Conservation (phyloP, 495 filamentous ascomycete genomes). For the Aspergillus nanangensis region DNA sequence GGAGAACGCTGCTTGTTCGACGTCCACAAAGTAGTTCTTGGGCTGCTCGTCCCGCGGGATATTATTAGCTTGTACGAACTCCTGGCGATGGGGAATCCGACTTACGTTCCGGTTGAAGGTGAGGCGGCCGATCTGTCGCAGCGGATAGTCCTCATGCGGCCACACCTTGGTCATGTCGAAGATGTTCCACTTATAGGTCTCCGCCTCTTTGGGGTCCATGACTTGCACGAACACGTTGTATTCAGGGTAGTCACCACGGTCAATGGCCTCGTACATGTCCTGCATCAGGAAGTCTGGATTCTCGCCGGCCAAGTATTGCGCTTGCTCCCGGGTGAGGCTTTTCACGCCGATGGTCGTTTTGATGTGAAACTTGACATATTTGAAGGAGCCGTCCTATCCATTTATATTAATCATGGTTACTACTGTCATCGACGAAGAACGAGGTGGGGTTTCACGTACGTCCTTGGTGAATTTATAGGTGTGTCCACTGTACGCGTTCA, state of each 20-base stretch:
- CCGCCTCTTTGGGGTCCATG: conserved; percentile 29
- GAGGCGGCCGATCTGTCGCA: conserved; percentile 25
- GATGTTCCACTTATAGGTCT: conserved; percentile 26
- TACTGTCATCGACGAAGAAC: background rate
- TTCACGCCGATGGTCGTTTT: conserved; percentile 62
- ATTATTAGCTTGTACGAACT: background rate
- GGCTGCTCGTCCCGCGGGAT: conserved; percentile 5
- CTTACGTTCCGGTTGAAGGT: conserved; percentile 26
- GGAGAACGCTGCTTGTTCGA: conserved; percentile 44
- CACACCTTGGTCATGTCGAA: conserved; percentile 36
- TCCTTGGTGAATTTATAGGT: conserved; percentile 51
- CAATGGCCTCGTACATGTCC: conserved; percentile 27
- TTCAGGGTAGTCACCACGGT: conserved; percentile 22
- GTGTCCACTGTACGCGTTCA: conserved; percentile 63
- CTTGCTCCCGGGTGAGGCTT: conserved; percentile 54
- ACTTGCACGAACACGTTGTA: conserved; percentile 38
- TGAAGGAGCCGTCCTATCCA: conserved; percentile 48
- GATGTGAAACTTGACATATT: conserved; percentile 62
- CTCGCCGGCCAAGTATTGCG: conserved; percentile 45
- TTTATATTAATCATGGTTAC: background rate
- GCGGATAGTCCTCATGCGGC: conserved; percentile 21
- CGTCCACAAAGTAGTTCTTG: conserved; percentile 37
- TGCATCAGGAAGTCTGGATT: conserved; percentile 24
- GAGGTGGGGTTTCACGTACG: conserved; percentile 18
- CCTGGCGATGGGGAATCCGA: background rate